Base-by-base conservation (phyloP, 768 basidiomycete species). In the Phylloporus arenicola region DNA sequence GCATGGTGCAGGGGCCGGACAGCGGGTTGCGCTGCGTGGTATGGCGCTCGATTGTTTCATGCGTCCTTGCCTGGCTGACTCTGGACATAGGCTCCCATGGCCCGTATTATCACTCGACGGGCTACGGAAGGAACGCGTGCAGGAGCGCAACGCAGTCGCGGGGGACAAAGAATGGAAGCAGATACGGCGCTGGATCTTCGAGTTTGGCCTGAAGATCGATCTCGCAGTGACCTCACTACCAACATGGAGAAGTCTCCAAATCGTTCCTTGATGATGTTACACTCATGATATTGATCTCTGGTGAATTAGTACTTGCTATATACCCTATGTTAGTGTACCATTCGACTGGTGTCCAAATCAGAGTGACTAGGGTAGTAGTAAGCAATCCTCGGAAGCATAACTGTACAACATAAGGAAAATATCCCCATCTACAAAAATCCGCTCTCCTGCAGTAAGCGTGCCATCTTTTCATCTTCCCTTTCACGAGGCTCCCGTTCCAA, bases 381-480 rank as follows among this genome's bases (percentile, higher is more conserved):
- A 63, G 38, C 53, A 47, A 45, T 55, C 51, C 55, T 50, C 38
- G 22, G 19, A 13, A 52, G 19, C 27, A 51, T 54, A 61, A 53
- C 52, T 37, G 22, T 65, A 65, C 65, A 66, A 59, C 53, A 52
- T 38, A 40, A 40, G 13, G 43, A 40, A 37, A 45, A 1, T 39
- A 22, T 22, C 38, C 38, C 45, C 40, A 38, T 64, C 63, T 60
- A 91, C 70, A 91, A 70, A 73, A 92, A 92, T 37, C 90, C 90
- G 52, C 87, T 90, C 68, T 92, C 90, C 64, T 92, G 90, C 38
- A 92, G 70, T 52, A 92, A 70, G 43, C 90, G 77, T 9, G 90
- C 89, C 91, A 96, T 94, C 76, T 92, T 92, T 72, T 96, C 95
- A 57, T 95, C 92, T 58, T 97, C 95, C 41, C 92, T 78, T 70